Percentiles rank a stretch among this genome's conserved stretches.
These are phyloP conservation scores for Saccharomycopsis hybrid DNA, from an alignment of 1,139 yeast species.

Conservation along the genomic window DNA sequence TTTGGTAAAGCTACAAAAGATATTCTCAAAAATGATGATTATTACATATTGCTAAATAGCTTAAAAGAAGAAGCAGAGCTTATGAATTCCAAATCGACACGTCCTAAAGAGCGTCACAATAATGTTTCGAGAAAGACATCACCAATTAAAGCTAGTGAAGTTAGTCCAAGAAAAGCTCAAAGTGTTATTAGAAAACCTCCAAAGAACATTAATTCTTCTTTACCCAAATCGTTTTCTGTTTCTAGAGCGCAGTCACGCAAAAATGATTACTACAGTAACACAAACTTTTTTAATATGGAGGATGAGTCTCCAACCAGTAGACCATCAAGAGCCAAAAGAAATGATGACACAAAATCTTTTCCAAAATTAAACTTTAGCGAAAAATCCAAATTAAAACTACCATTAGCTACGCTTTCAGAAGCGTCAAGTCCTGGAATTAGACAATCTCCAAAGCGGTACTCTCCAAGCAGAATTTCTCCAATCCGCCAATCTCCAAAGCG, in stretches of 20 bases:
- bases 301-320: neutral
- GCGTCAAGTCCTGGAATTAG: too few species aligned
- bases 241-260: neutral
- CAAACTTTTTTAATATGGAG: neutral
- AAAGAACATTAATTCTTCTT: neutral
- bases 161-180: too few species aligned
- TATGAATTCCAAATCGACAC: too few species aligned
- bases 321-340: neutral
- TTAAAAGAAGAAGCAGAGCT: too few species aligned
- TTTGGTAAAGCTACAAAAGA: constrained; percentile 38
- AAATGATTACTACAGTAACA: neutral
- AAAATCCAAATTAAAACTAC: neutral
- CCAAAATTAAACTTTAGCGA: neutral
- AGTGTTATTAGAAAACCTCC: neutral
- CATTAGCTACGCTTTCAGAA: too few species aligned
- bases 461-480: too few species aligned
- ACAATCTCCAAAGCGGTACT: too few species aligned
- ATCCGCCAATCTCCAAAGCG: too few species aligned
- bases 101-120: too few species aligned
- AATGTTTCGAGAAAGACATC: too few species aligned
- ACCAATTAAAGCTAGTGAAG: too few species aligned
- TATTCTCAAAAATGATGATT: constrained; percentile 25
- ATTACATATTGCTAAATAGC: too few species aligned
- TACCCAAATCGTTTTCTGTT: neutral
- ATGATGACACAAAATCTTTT: neutral